These are phyloP conservation scores for Lachancea meyersii DNA, from an alignment of 805 yeast genomes.

Conservation along the genomic window DNA sequence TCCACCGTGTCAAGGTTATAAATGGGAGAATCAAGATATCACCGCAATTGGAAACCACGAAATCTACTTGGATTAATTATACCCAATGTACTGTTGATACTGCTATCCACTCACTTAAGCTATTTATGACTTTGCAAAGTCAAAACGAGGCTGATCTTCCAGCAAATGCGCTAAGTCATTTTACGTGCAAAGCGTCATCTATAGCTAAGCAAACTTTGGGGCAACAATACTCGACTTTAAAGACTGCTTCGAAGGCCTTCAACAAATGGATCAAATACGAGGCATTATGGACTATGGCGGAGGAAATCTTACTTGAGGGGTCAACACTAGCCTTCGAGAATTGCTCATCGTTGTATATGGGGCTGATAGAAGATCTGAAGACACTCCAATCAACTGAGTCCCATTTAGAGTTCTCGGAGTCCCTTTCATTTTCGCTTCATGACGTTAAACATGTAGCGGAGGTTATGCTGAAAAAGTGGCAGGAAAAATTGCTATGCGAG, in stretches of 20 bases:
- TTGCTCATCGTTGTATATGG: neutral
- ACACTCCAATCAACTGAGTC: neutral
- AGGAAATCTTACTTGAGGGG: neutral
- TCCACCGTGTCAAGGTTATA: neutral
- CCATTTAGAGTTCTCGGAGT: neutral
- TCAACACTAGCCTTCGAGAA: neutral
- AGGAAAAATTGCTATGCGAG: slow-evolving; percentile 16
- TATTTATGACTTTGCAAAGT: neutral
- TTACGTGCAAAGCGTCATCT: neutral
- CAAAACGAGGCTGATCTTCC: neutral
- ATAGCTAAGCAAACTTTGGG: neutral
- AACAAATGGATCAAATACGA: slow-evolving; percentile 5
- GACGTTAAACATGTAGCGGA: neutral
- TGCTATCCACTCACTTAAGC: neutral
- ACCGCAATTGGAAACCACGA: slow-evolving; percentile 1
- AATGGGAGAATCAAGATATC: neutral
- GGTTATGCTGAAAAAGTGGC: neutral
- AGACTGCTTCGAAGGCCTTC: neutral
- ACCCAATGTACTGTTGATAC: neutral
- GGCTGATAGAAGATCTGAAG: neutral
- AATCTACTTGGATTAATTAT: neutral
- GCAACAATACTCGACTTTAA: neutral
- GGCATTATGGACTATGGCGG: slow-evolving; percentile 13
- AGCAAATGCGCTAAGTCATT: neutral
- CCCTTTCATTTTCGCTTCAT: neutral